These are phyloP conservation scores for Ustilago crameri DNA, from an alignment of 1,284 basidiomycete species.

Conservation along the genomic window DNA sequence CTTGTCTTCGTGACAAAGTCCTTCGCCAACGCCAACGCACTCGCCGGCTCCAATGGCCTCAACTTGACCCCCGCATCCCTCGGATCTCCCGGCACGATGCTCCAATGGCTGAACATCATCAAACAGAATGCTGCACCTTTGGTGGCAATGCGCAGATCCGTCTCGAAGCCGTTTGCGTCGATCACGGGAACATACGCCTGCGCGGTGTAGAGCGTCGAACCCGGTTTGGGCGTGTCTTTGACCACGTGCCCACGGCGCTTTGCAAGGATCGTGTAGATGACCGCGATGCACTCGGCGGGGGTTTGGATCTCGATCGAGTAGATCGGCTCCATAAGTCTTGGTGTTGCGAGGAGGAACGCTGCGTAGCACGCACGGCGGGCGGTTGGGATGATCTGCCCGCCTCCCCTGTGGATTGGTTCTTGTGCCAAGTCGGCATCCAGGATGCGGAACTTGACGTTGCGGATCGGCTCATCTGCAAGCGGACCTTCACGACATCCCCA, in stretches of 20 bases:
- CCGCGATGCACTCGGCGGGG: slow-evolving; percentile 96
- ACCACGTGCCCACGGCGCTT: slow-evolving; percentile 96
- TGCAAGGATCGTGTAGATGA: slow-evolving; percentile 96
- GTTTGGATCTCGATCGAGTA: slow-evolving; percentile 99
- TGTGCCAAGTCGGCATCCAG: slow-evolving; percentile 88
- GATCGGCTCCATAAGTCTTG: slow-evolving; percentile 82
- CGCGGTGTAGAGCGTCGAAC: slow-evolving; percentile 95
- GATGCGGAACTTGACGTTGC: slow-evolving; percentile 97
- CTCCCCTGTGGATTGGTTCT: slow-evolving; percentile 96
- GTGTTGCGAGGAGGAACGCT: slow-evolving; percentile 85
- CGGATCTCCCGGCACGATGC: slow-evolving; percentile 96
- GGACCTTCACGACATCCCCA: slow-evolving; percentile 98
- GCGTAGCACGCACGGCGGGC: slow-evolving; percentile 97
- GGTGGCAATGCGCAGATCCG: slow-evolving; percentile 94
- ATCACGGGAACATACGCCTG: slow-evolving; percentile 98
- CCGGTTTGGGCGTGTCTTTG: slow-evolving; percentile 95
- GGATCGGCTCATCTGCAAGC: slow-evolving; percentile 96
- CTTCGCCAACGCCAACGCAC: slow-evolving; percentile 79
- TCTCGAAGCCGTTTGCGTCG: slow-evolving; percentile 98
- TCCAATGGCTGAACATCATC: slow-evolving; percentile 98
- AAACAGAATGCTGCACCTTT: slow-evolving; percentile 97
- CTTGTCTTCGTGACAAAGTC: slow-evolving; percentile 97
- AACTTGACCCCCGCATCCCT: slow-evolving; percentile 95
- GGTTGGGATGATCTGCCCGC: slow-evolving; percentile 98
- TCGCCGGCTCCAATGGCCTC: slow-evolving; percentile 94